phyloP scores from a whole-genome alignment of 345 rosid genomes.

The Murraya paniculata region DNA sequence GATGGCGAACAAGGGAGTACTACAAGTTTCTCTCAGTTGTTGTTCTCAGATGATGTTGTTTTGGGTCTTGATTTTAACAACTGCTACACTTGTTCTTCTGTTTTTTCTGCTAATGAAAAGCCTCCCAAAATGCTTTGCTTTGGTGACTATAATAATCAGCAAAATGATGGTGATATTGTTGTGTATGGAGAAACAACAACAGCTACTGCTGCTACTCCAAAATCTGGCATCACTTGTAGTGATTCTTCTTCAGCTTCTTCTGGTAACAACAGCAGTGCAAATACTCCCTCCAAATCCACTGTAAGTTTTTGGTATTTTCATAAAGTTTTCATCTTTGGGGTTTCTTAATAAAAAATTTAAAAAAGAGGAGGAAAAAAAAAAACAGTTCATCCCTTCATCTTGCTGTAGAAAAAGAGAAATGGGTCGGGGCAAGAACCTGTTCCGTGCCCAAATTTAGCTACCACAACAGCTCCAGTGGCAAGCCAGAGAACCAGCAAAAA shows the following conservation, averaged over 20 bases:
- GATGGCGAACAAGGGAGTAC: slow-evolving; percentile 29
- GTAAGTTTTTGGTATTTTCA: slow-evolving; percentile 20
- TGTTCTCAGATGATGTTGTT: slow-evolving; percentile 37
- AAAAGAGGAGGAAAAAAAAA: too few species aligned
- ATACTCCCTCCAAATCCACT: slow-evolving; percentile 20
- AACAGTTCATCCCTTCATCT: background rate
- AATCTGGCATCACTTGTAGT: slow-evolving; percentile 40
- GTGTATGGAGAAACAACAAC: slow-evolving; percentile 20
- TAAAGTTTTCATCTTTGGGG: background rate
- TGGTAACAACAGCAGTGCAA: slow-evolving; percentile 20
- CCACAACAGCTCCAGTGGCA: slow-evolving; percentile 14
- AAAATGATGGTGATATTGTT: slow-evolving; percentile 25
- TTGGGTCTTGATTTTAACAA: slow-evolving; percentile 23
- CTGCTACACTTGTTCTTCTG: slow-evolving; percentile 9
- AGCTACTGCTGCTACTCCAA: slow-evolving; percentile 21
- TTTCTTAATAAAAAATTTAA: background rate
- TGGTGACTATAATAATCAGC: slow-evolving; percentile 38
- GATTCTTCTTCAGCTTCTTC: slow-evolving; percentile 47
- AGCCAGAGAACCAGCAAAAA: slow-evolving; percentile 41
- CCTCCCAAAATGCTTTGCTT: slow-evolving; percentile 78
- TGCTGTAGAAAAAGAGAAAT: slow-evolving; percentile 47
- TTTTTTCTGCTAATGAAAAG: slow-evolving; percentile 25
- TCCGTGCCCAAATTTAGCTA: slow-evolving; percentile 1
- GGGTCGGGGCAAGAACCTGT: slow-evolving; percentile 26
- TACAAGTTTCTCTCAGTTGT: slow-evolving; percentile 62